phyloP scores from a whole-genome alignment of 768 basidiomycete genomes.

The Roridomyces roridus region DNA sequence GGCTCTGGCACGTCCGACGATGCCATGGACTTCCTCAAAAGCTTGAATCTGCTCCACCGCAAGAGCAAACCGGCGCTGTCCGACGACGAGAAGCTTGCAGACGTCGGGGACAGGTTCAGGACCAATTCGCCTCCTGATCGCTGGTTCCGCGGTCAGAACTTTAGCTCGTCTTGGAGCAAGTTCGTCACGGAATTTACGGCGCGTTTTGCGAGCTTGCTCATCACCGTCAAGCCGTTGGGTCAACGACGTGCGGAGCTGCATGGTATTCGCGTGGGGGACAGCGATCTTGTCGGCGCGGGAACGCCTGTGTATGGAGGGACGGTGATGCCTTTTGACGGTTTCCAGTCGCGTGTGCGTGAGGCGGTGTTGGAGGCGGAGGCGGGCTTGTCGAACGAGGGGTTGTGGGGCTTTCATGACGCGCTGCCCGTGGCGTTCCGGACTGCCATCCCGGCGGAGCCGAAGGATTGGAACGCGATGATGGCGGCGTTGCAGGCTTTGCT shows the following conservation, averaged over 20 bases:
- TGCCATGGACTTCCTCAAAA: too few species aligned
- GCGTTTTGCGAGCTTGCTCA: background rate
- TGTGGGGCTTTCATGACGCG: background rate
- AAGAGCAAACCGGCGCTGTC: too few species aligned
- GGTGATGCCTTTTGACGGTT: background rate
- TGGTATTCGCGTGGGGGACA: background rate
- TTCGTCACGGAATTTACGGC: background rate
- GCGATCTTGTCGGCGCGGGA: background rate
- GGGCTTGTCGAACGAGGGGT: background rate
- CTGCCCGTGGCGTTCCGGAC: background rate
- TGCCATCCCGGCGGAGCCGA: background rate
- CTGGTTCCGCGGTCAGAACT: background rate
- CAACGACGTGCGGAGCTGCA: background rate
- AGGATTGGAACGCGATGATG: background rate
- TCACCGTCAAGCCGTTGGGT: background rate
- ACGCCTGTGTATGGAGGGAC: background rate
- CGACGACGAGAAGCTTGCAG: background rate
- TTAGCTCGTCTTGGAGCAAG: background rate
- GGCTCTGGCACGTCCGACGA: too few species aligned
- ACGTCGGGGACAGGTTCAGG: background rate
- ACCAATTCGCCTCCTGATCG: background rate
- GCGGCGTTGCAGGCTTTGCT: background rate
- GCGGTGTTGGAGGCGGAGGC: background rate
- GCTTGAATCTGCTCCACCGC: too few species aligned
- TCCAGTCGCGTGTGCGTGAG: background rate